Evolutionary conservation across 768 basidiomycete genomes (phyloP), one percentile per base, ranked within the genome.

Genomic region (Pleurotus cornucopiae): DNA sequence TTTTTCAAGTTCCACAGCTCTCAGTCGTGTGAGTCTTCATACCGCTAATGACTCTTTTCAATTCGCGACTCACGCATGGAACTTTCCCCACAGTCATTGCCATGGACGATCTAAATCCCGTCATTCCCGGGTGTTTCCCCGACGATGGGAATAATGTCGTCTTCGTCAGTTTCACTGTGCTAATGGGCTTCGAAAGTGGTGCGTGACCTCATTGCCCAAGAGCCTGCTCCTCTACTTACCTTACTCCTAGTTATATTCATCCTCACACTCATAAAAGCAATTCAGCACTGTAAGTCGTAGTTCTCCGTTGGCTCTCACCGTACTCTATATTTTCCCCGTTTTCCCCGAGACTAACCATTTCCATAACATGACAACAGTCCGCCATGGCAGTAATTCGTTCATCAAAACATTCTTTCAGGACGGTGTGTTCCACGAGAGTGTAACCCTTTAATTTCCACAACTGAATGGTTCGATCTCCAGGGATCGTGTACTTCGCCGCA

Each of bases 51-150:
- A 16, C n/a, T 34, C 30, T 34, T 9, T 21, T 44, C 12, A 13
- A 21, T 6, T 44, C 4, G 43, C 7, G 43, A 21, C 43, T n/a
- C 13, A 16, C 16, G 11, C 43, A n/a, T 20, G 23, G 23, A 25
- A 20, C 38, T 25, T 38, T 57, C 25, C 34, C 30, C 49, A 41
- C 5, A 55, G 54, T 49, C n/a, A 55, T 43, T 41, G 48, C 58
- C n/a, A 30, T 55, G 47, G 54, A 59, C 37, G 38, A 25, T 6
- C 16, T 59, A 40, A 37, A 26, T 20, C 55, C 61, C 13, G 20
- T 23, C 30, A 18, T 57, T 18, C 55, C 48, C 14, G 62, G 62
- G 21, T 62, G 61, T 41, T 58, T 48, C 51, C 45, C 56, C n/a
- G 41, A 39, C 23, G 49, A 41, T 25, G 51, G 47, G 45, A 60